A percentile compares a stretch with the other conserved stretches of the same genome.
Evolutionary conservation across 1,284 basidiomycete species (phyloP).

Genomic region (Ceratobasidium sp.): DNA sequence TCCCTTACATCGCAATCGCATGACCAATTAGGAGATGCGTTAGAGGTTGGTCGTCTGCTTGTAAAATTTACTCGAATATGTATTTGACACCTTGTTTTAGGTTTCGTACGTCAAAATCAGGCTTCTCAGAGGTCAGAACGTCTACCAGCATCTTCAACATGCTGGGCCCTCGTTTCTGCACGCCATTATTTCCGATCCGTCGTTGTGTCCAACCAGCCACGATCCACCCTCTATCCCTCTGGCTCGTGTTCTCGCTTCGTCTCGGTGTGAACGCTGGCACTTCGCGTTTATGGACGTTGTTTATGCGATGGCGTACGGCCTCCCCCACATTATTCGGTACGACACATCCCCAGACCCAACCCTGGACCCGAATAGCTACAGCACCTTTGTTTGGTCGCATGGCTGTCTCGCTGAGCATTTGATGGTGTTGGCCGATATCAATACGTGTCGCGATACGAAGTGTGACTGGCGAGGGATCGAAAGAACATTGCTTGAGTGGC

Average conservation of each 20-base stretch:
- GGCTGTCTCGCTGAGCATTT: not conserved
- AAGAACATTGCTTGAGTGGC: not conserved
- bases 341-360: not conserved
- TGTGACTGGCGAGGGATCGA: conserved; percentile 5
- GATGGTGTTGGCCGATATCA: conserved; percentile 3
- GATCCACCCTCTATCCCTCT: not conserved
- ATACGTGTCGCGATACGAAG: not conserved
- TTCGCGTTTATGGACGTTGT: conserved; percentile 1
- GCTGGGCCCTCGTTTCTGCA: no score
- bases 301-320: conserved; percentile 4
- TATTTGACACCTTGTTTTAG: no score
- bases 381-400: conserved; percentile 2
- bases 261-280: not conserved
- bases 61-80: no score
- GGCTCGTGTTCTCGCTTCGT: not conserved
- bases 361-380: not conserved
- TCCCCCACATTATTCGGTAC: conserved; percentile 4
- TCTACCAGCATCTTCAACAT: no score
- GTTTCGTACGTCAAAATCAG: no score
- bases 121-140: no score
- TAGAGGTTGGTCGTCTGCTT: no score
- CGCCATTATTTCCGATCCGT: no score
- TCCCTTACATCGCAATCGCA: no score
- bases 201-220: no score
- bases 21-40: no score